Evolutionary conservation across 805 yeast species (phyloP), one percentile per base, ranked within the genome.

Genomic region (Kurtzmaniella cleridarum): DNA sequence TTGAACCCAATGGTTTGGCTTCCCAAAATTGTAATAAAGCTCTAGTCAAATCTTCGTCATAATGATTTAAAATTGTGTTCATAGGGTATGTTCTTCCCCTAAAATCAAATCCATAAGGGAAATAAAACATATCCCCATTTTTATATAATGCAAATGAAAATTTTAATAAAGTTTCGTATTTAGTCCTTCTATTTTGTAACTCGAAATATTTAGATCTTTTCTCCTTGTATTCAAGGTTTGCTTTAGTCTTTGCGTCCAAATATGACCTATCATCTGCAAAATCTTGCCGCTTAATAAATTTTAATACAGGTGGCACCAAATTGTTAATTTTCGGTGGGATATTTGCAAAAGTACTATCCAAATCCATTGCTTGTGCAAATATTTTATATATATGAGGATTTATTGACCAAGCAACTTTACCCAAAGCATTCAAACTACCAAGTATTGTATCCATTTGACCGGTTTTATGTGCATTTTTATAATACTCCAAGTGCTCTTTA

Each of bases 51-150:
- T 69, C 74, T 29, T 61, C 66, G 30, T 54, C 57, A 30, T 66
- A 62, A 38, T 65, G 66, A 3, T 63, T 51, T 24, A 68, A 43
- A 15, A 53, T 31, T 8, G 71, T 59, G 0, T 59, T 63, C 50
- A 59, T 47, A 1, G 74, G 71, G 42, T 69, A 69, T 1, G 62
- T 62, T 16, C 74, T 45, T 5, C 73, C 71, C 33, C 74, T 48
- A 38, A 68, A 69, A 45, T 69, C 74, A 31, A 62, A 43, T 5
- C 48, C 43, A 40, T 68, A 71, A 1, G 73, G 71, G 14, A 61
- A 50, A 40, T 55, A 69, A 10, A 69, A 41, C 16, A 55, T 48
- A 27, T 65, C 70, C 9, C 70, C 71, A 39, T 58, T 57, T 13
- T 43, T 41, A 3, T 49, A 55, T 32, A 53, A 54, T 1, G 64